Conservation (phyloP, 768 basidiomycete species). For the Boletus reticulatus region DNA sequence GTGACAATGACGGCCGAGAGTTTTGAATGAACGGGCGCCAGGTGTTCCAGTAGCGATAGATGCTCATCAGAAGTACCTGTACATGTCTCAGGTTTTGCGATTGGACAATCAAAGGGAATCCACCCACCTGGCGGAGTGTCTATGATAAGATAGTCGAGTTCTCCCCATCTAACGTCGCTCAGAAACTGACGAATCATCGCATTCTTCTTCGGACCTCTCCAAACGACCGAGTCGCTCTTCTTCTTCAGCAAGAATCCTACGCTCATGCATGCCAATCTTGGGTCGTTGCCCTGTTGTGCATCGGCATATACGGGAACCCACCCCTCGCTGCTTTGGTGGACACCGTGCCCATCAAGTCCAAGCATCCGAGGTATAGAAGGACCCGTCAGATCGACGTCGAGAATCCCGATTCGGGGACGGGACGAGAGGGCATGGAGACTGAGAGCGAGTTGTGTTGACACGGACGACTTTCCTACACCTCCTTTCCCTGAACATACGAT, state of each 20-base stretch:
- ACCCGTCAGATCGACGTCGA: slow-evolving; percentile 92
- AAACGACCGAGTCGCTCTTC: slow-evolving; percentile 91
- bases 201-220: slow-evolving; percentile 98
- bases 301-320: slow-evolving; percentile 99
- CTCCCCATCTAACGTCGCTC: slow-evolving; percentile 93
- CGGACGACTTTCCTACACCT: slow-evolving; percentile 98
- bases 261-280: slow-evolving; percentile 90
- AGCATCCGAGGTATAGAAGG: slow-evolving; percentile 96
- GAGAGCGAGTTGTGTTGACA: slow-evolving; percentile 88
- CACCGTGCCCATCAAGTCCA: slow-evolving; percentile 80
- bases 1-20: slow-evolving; percentile 90
- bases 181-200: slow-evolving; percentile 97
- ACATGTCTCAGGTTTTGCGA: slow-evolving; percentile 7
- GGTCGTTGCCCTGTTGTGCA: slow-evolving; percentile 44
- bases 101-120: background rate
- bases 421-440: slow-evolving; percentile 73
- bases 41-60: slow-evolving; percentile 90
- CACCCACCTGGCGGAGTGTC: slow-evolving; percentile 93
- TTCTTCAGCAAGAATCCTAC: slow-evolving; percentile 93
- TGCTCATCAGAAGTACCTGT: slow-evolving; percentile 98
- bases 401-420: slow-evolving; percentile 73
- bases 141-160: slow-evolving; percentile 87
- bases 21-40: slow-evolving; percentile 77
- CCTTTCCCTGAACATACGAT: slow-evolving; percentile 96
- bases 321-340: slow-evolving; percentile 91